Evolutionary conservation across 1,284 basidiomycete genomes (phyloP).

Genomic region (Ustilago curta): DNA sequence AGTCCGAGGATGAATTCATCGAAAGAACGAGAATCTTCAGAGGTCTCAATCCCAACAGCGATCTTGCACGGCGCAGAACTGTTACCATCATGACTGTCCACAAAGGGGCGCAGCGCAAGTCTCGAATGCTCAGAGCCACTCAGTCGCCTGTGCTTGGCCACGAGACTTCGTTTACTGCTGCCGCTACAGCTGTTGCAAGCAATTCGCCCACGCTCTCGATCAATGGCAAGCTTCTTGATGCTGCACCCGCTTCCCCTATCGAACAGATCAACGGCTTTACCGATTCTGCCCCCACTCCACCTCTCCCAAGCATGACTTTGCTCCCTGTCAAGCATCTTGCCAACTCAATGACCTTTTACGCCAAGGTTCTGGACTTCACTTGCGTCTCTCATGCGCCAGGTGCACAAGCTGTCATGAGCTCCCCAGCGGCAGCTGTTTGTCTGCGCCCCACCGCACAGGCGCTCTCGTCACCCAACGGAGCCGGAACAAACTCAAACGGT

Average conservation of each 20-base stretch:
- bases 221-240: slow-evolving; percentile 8
- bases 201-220: slow-evolving; percentile 23
- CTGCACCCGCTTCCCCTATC: slow-evolving; percentile 14
- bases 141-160: slow-evolving; percentile 15
- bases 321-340: slow-evolving; percentile 37
- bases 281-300: slow-evolving; percentile 7
- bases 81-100: slow-evolving; percentile 27
- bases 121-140: slow-evolving; percentile 21
- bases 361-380: slow-evolving; percentile 33
- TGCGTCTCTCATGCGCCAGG: slow-evolving; percentile 26
- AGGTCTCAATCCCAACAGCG: slow-evolving; percentile 27
- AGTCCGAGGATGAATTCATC: slow-evolving; percentile 34
- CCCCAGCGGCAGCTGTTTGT: slow-evolving; percentile 26
- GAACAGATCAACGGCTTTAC: slow-evolving; percentile 25
- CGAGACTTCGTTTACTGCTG: background rate
- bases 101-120: slow-evolving; percentile 37
- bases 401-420: slow-evolving; percentile 38
- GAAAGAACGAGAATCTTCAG: slow-evolving; percentile 45
- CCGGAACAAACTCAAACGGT: background rate
- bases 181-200: background rate
- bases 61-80: slow-evolving; percentile 21
- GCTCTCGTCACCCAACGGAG: slow-evolving; percentile 17
- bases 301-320: slow-evolving; percentile 27
- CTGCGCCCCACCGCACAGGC: slow-evolving; percentile 29
- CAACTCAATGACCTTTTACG: slow-evolving; percentile 36